These are phyloP conservation scores for Eucalyptus globulus DNA, from an alignment of 345 rosid species.

Conservation along the genomic window DNA sequence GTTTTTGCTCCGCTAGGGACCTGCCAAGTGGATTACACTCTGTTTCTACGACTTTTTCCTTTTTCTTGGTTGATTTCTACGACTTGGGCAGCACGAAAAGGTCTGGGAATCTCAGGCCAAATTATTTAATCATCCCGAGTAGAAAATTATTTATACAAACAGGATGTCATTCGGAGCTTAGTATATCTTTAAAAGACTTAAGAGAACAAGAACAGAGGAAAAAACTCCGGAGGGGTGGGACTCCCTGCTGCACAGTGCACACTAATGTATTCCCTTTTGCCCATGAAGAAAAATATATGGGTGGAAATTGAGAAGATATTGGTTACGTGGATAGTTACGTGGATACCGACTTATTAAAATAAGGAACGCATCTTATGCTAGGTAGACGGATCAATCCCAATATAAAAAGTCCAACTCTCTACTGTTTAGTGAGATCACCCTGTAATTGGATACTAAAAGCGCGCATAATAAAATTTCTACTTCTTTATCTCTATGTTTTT, in stretches of 20 bases:
- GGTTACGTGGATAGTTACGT: accelerated
- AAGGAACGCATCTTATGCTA: accelerated
- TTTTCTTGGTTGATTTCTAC: not conserved
- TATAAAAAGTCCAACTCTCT: too few species aligned
- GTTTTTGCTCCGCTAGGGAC: not conserved
- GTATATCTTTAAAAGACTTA: too few species aligned
- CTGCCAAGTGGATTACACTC: not conserved
- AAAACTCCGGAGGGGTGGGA: too few species aligned
- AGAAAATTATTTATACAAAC: not conserved
- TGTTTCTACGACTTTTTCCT: not conserved
- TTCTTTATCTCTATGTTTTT: too few species aligned
- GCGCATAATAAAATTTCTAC: too few species aligned
- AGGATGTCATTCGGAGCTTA: not conserved
- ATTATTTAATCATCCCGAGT: not conserved
- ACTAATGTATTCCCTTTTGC: too few species aligned
- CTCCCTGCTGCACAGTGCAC: not conserved
- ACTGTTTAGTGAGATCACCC: too few species aligned
- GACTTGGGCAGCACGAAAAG: not conserved
- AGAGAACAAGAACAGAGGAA: too few species aligned
- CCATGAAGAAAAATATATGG: too few species aligned
- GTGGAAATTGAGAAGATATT: too few species aligned
- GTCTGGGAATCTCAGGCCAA: too few species aligned
- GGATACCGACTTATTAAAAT: accelerated
- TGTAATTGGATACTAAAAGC: accelerated
- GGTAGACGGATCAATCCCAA: accelerated